These are phyloP conservation scores for Carpinus viminea DNA, from an alignment of 306 rosid genomes.

Conservation along the genomic window DNA sequence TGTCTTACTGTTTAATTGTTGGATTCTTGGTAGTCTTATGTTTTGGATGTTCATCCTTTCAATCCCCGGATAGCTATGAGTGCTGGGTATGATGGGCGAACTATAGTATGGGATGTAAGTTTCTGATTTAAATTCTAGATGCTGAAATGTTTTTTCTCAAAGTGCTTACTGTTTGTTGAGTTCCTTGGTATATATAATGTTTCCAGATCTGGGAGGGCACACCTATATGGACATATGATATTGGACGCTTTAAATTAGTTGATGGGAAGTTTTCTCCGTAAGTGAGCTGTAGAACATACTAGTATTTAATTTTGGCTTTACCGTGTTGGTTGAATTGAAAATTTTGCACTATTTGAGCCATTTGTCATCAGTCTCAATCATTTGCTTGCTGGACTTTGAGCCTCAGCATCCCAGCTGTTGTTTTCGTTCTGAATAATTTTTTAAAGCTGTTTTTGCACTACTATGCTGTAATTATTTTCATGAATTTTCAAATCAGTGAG, in stretches of 20 bases:
- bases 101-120: conserved; percentile 96
- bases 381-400: neutral
- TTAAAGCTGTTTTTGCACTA: neutral
- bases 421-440: neutral
- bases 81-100: conserved; percentile 90
- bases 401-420: neutral
- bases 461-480: neutral
- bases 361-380: neutral
- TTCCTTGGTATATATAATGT: conserved; percentile 32
- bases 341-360: neutral
- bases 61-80: conserved; percentile 97
- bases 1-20: conserved; percentile 36
- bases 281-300: conserved; percentile 38
- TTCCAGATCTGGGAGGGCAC: conserved; percentile 91
- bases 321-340: conserved; percentile 15
- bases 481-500: conserved; percentile 21
- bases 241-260: conserved; percentile 73
- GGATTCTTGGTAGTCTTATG: conserved; percentile 68
- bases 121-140: conserved; percentile 19
- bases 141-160: conserved; percentile 13
- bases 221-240: conserved; percentile 65
- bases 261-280: conserved; percentile 95
- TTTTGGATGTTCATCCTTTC: conserved; percentile 96
- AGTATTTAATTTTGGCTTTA: conserved; percentile 20
- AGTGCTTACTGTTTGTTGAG: conserved; percentile 22